Conservation (phyloP, 2,329 filamentous ascomycete species). For the Nemania bipapillata region DNA sequence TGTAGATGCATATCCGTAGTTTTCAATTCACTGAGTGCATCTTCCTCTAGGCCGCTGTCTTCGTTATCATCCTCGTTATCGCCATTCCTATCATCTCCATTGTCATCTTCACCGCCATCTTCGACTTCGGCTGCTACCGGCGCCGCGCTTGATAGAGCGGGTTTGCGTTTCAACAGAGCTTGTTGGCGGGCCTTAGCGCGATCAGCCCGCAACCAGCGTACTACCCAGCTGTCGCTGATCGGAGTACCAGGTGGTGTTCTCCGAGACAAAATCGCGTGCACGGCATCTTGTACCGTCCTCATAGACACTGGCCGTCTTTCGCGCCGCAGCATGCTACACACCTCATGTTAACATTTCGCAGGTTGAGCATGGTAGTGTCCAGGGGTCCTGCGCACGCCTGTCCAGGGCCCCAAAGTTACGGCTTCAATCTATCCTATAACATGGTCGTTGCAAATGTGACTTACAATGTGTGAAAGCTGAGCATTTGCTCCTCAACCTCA, state of each 20-base stretch:
- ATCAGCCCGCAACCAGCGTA: slow-evolving; percentile 21
- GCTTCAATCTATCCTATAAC: background rate
- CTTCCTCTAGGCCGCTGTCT: slow-evolving; percentile 21
- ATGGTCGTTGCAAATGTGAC: background rate
- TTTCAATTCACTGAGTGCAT: slow-evolving; percentile 14
- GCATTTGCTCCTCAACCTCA: slow-evolving; percentile 32
- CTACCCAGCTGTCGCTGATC: slow-evolving; percentile 28
- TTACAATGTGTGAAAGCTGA: slow-evolving; percentile 33
- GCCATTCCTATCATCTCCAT: no score
- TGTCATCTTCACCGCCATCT: no score
- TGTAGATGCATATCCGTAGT: background rate
- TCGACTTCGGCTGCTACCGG: slow-evolving; percentile 5
- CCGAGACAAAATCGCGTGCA: slow-evolving; percentile 28
- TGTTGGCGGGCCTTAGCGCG: slow-evolving; percentile 25
- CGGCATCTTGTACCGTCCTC: slow-evolving; percentile 27
- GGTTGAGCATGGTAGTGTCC: no score
- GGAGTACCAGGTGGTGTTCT: slow-evolving; percentile 12
- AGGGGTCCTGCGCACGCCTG: background rate
- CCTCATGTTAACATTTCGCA: slow-evolving; percentile 5
- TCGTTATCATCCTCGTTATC: slow-evolving; percentile 19
- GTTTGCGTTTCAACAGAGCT: background rate
- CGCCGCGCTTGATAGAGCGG: background rate
- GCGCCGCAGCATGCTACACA: slow-evolving; percentile 27
- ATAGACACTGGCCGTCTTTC: slow-evolving; percentile 11
- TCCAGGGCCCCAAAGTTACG: background rate